These are phyloP conservation scores for Keithomyces neogunnii DNA, from an alignment of 2,329 filamentous ascomycete species.

Conservation along the genomic window DNA sequence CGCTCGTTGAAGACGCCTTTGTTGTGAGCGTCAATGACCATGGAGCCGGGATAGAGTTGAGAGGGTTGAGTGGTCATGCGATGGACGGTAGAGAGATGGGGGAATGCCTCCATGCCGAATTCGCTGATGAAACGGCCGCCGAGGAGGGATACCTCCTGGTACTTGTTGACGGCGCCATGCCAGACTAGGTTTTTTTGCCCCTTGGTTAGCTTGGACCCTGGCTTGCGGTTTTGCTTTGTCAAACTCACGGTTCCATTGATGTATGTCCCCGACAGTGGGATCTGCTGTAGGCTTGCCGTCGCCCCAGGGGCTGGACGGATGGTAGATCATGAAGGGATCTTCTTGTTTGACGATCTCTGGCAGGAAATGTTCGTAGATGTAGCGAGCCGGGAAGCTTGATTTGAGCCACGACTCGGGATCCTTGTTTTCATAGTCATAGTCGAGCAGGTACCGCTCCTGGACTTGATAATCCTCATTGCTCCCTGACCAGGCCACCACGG, in stretches of 20 bases:
- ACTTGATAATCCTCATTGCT: slow-evolving; percentile 82
- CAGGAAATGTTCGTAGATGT: slow-evolving; percentile 72
- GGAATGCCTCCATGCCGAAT: slow-evolving; percentile 60
- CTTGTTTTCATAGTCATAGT: slow-evolving; percentile 65
- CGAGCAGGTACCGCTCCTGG: slow-evolving; percentile 57
- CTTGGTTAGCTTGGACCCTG: not conserved
- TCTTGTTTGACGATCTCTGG: slow-evolving; percentile 55
- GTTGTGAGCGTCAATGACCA: slow-evolving; percentile 74
- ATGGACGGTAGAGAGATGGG: slow-evolving; percentile 62
- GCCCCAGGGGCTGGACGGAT: slow-evolving; percentile 67
- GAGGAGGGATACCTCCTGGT: slow-evolving; percentile 64
- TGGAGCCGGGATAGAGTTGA: slow-evolving; percentile 57
- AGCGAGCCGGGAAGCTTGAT: slow-evolving; percentile 67
- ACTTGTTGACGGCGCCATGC: slow-evolving; percentile 63
- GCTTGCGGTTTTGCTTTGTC: not conserved
- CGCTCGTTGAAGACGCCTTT: slow-evolving; percentile 73
- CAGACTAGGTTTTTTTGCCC: slow-evolving; percentile 39
- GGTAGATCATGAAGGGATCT: slow-evolving; percentile 57
- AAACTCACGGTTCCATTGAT: slow-evolving; percentile 52
- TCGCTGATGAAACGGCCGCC: slow-evolving; percentile 72
- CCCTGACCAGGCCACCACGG: slow-evolving; percentile 67
- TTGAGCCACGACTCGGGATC: slow-evolving; percentile 68
- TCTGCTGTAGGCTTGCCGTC: slow-evolving; percentile 49
- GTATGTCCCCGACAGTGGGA: slow-evolving; percentile 66
- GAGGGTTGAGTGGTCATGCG: slow-evolving; percentile 47